A percentile compares a stretch with the other conserved stretches of the same genome.
These are phyloP conservation scores for Rhododendron ferrugineum DNA, from an alignment of 148 eudicot species.

Conservation along the genomic window DNA sequence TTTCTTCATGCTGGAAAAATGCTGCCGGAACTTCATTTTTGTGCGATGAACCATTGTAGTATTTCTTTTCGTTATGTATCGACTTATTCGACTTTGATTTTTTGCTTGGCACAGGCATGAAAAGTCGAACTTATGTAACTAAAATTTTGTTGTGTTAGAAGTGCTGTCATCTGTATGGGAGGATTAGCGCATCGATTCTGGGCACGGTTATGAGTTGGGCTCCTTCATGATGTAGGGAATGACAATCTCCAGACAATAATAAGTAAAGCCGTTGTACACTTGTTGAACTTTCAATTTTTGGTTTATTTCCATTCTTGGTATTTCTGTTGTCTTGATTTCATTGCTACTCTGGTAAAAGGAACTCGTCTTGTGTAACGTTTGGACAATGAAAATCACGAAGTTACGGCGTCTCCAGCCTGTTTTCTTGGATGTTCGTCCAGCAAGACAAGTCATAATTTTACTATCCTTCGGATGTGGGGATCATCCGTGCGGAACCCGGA, in stretches of 20 bases:
- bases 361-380: neutral
- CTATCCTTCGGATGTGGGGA: neutral
- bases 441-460: neutral
- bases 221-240: neutral
- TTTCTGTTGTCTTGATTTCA: neutral
- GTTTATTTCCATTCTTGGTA: neutral
- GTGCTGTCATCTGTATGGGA: neutral
- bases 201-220: neutral
- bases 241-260: neutral
- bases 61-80: neutral
- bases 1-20: neutral
- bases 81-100: neutral
- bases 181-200: neutral
- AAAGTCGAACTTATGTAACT: neutral
- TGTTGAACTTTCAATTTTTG: neutral
- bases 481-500: accelerated
- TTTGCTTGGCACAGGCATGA: conserved; percentile 1
- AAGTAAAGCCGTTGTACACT: neutral
- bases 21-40: neutral
- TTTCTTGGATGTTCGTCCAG: neutral
- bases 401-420: neutral
- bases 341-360: neutral
- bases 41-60: neutral
- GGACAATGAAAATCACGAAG: neutral
- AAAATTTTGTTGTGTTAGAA: neutral